phyloP scores from a whole-genome alignment of 1,284 basidiomycete species.

The Afroboletus lepidellus region DNA sequence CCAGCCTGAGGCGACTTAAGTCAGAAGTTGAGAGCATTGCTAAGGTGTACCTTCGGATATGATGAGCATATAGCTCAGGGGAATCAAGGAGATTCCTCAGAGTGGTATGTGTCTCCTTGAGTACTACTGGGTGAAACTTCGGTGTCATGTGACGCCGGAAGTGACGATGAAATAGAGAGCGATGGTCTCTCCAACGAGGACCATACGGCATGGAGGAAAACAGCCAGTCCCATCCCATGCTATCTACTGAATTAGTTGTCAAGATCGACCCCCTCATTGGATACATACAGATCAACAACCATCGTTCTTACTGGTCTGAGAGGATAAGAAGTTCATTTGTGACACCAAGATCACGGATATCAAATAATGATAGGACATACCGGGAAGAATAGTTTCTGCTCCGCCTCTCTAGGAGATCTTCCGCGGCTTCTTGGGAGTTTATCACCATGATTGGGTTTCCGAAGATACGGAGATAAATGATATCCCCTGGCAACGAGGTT shows the following conservation, averaged over 20 bases:
- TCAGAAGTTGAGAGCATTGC: not conserved
- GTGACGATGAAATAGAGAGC: constrained; percentile 45
- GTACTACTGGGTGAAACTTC: constrained; percentile 37
- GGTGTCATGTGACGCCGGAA: constrained; percentile 36
- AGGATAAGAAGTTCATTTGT: not conserved
- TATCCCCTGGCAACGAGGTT: constrained; percentile 38
- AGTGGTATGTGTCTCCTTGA: constrained; percentile 39
- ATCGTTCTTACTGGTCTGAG: constrained; percentile 39
- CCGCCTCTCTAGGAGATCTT: constrained; percentile 47
- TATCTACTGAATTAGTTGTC: constrained; percentile 18
- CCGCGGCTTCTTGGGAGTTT: constrained; percentile 41
- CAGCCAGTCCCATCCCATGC: constrained; percentile 51
- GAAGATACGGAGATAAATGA: constrained; percentile 46
- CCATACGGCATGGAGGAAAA: constrained; percentile 47
- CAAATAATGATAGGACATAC: constrained; percentile 6
- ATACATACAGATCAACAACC: constrained; percentile 44
- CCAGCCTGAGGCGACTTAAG: constrained; percentile 25
- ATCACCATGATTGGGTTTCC: constrained; percentile 49
- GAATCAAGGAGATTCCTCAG: constrained; percentile 36
- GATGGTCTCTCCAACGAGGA: constrained; percentile 42
- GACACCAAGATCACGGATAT: not conserved
- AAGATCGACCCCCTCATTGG: not conserved
- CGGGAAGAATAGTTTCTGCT: constrained; percentile 47
- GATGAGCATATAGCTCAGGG: constrained; percentile 37
- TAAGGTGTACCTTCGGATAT: constrained; percentile 35